Evolutionary conservation across 2,329 filamentous ascomycete genomes (phyloP).

Genomic region (Diaporthe ilicicola): DNA sequence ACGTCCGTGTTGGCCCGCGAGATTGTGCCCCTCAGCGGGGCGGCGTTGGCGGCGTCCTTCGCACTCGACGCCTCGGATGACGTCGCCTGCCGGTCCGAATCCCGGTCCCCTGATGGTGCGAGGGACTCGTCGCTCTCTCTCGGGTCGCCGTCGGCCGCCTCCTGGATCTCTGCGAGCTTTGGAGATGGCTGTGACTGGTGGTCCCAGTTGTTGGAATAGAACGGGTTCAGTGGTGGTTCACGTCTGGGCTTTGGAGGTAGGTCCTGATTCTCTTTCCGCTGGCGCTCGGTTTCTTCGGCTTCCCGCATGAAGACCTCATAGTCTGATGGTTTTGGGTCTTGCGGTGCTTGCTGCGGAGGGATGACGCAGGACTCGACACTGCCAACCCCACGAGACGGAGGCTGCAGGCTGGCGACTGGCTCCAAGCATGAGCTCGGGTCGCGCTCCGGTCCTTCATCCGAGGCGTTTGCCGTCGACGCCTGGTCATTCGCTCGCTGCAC

Average conservation of each 20-base stretch:
- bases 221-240: slow-evolving; percentile 19
- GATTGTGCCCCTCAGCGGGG: background rate
- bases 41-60: background rate
- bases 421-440: slow-evolving; percentile 5
- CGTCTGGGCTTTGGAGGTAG: background rate
- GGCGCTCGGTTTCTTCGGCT: slow-evolving; percentile 25
- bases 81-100: slow-evolving; percentile 1
- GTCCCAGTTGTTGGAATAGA: slow-evolving; percentile 29
- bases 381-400: background rate
- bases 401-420: background rate
- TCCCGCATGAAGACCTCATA: slow-evolving; percentile 27
- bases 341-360: background rate
- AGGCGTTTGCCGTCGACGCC: background rate
- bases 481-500: background rate
- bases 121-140: background rate
- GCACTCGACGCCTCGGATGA: slow-evolving; percentile 2
- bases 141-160: slow-evolving; percentile 2
- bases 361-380: background rate
- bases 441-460: background rate
- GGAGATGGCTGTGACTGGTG: background rate
- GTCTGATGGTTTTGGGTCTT: slow-evolving; percentile 6
- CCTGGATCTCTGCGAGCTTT: slow-evolving; percentile 27
- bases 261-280: background rate
- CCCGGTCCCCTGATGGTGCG: background rate
- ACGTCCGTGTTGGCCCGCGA: slow-evolving; percentile 6